These are phyloP conservation scores for Peronospora tabacina DNA, from an alignment of 352 stramenopile species.

Conservation along the genomic window DNA sequence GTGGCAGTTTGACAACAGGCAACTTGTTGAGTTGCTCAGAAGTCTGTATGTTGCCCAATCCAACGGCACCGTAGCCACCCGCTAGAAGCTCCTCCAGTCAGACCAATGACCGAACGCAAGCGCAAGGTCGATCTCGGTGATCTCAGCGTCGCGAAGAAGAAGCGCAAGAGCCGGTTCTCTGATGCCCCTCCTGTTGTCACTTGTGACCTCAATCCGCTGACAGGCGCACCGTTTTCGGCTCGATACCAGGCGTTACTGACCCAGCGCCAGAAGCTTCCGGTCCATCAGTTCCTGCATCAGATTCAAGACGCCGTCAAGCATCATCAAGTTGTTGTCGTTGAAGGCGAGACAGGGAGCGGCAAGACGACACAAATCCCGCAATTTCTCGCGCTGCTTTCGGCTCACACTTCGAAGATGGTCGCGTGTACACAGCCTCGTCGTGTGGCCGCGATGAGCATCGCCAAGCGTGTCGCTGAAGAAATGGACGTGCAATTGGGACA, in stretches of 20 bases:
- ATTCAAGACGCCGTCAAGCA: constrained; percentile 94
- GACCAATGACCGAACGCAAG: constrained; percentile 64
- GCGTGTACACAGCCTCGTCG: constrained; percentile 96
- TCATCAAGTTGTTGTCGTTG: constrained; percentile 94
- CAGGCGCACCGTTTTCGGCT: constrained; percentile 75
- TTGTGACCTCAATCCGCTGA: constrained; percentile 87
- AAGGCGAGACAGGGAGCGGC: constrained; percentile 96
- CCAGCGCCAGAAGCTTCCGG: constrained; percentile 93
- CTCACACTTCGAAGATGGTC: constrained; percentile 78
- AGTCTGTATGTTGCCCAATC: not conserved
- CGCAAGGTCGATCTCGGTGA: constrained; percentile 58
- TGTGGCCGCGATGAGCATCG: constrained; percentile 97
- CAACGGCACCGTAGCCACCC: not conserved
- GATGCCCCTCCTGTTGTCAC: constrained; percentile 32
- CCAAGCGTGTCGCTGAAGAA: constrained; percentile 96
- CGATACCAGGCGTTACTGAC: constrained; percentile 91
- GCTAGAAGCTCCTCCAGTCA: too few species aligned
- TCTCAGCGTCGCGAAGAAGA: constrained; percentile 31
- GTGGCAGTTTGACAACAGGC: too few species aligned
- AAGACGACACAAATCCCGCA: constrained; percentile 97
- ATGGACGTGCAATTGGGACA: constrained; percentile 96
- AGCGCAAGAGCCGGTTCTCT: constrained; percentile 78
- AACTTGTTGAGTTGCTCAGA: not conserved
- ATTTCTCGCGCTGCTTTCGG: constrained; percentile 82
- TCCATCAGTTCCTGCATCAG: constrained; percentile 95